These are phyloP conservation scores for Pseudogymnoascus sp. DNA, from an alignment of 2,329 filamentous ascomycete species.

Conservation along the genomic window DNA sequence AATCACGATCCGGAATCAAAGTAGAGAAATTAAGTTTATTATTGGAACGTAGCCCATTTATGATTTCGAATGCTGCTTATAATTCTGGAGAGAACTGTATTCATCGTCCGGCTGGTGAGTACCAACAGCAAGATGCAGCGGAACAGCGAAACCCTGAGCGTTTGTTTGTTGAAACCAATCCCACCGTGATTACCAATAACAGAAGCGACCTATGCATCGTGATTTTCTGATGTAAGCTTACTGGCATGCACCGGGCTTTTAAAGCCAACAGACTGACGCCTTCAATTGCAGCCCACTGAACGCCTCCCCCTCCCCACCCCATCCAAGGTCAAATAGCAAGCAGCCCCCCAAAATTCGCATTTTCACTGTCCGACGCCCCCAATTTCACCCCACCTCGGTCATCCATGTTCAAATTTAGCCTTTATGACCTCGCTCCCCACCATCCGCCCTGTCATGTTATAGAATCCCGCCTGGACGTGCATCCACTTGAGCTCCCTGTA, in stretches of 20 bases:
- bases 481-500: slow-evolving; percentile 24
- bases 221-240: not conserved
- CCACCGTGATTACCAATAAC: not conserved
- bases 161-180: not conserved
- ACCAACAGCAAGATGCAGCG: not conserved
- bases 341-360: not conserved
- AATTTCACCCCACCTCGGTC: not conserved
- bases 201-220: not conserved
- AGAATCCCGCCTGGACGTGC: slow-evolving; percentile 25
- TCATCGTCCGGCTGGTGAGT: not conserved
- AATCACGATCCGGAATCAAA: not conserved
- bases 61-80: not conserved
- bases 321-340: not conserved
- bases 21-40: not conserved
- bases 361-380: not conserved
- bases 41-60: not conserved
- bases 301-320: not conserved
- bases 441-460: slow-evolving; percentile 27
- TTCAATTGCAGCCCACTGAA: not conserved
- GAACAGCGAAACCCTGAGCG: not conserved
- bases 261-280: not conserved
- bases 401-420: slow-evolving; percentile 24
- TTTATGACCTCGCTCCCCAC: slow-evolving; percentile 23
- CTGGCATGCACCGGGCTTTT: not conserved
- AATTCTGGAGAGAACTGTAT: not conserved